phyloP scores from a whole-genome alignment of 2,329 filamentous ascomycete genomes.

The Dactylonectria estremocensis region DNA sequence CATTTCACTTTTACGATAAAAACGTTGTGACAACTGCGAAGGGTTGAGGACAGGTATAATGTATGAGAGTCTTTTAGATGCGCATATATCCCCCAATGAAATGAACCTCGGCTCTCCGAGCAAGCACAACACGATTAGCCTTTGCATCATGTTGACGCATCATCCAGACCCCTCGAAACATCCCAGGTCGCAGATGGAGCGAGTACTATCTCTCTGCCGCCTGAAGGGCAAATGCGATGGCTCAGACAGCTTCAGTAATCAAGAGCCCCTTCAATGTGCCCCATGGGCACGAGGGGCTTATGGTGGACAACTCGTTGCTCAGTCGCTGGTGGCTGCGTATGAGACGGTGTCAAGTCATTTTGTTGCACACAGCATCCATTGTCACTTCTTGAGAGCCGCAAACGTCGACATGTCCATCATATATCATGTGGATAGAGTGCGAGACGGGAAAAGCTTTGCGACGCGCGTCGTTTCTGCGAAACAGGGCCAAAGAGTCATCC shows the following conservation, averaged over 20 bases:
- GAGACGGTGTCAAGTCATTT: slow-evolving; percentile 4
- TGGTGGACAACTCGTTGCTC: slow-evolving; percentile 19
- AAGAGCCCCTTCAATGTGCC: slow-evolving; percentile 6
- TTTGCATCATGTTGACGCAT: no score
- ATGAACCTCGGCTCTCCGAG: no score
- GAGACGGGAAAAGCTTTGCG: slow-evolving; percentile 1
- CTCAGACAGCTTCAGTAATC: slow-evolving; percentile 10
- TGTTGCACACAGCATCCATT: slow-evolving; percentile 6
- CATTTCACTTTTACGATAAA: no score
- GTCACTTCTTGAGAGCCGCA: slow-evolving; percentile 5
- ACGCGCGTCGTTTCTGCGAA: not conserved
- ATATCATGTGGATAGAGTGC: slow-evolving; percentile 2
- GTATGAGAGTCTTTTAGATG: no score
- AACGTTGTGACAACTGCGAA: no score
- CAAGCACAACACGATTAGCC: no score
- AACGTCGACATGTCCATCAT: not conserved
- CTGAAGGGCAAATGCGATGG: not conserved
- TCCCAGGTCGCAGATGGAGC: not conserved
- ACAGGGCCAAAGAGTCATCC: not conserved
- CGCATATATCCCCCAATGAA: no score
- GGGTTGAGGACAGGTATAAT: no score
- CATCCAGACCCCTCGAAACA: no score
- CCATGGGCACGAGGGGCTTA: slow-evolving; percentile 13
- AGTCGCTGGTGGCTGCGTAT: not conserved
- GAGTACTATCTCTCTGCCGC: not conserved